phyloP scores from a whole-genome alignment of 139 green algal species.

The Chloropicon primus region DNA sequence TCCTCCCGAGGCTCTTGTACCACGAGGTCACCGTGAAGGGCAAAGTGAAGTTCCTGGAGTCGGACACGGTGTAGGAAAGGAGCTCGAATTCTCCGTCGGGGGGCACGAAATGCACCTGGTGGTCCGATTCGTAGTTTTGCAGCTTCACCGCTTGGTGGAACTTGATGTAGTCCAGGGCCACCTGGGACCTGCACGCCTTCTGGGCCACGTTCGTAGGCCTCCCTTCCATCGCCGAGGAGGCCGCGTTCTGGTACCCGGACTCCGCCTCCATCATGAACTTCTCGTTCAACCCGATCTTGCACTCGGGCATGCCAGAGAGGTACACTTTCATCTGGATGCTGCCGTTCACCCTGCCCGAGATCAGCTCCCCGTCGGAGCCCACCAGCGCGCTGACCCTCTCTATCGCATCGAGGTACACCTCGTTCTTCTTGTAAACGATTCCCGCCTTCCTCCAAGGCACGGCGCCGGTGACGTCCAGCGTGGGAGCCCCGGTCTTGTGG shows the following conservation, averaged over 20 bases:
- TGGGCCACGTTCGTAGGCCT: not conserved
- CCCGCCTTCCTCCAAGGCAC: constrained; percentile 1
- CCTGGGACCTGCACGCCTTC: not conserved
- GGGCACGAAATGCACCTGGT: not conserved
- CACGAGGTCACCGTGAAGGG: not conserved
- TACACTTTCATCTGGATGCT: not conserved
- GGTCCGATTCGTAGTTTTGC: not conserved
- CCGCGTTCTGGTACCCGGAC: not conserved
- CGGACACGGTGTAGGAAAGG: not conserved
- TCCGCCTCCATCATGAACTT: constrained; percentile 1
- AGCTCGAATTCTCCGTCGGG: constrained; percentile 4
- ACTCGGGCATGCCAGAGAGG: constrained; percentile 5
- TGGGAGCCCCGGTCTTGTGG: not conserved
- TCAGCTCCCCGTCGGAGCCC: not conserved
- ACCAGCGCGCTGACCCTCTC: constrained; percentile 2
- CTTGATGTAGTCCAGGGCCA: constrained; percentile 1
- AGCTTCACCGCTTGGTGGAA: constrained; percentile 2
- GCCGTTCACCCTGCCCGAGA: not conserved
- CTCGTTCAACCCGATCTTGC: constrained; percentile 3
- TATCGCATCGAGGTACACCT: constrained; percentile 2
- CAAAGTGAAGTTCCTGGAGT: not conserved
- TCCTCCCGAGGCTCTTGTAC: not conserved
- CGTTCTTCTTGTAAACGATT: constrained; percentile 5
- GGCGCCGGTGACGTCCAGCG: not conserved
- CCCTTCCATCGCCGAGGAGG: not conserved